Evolutionary conservation across 2,329 filamentous ascomycete species (phyloP).

Genomic region (Scortechinia acanthostroma): DNA sequence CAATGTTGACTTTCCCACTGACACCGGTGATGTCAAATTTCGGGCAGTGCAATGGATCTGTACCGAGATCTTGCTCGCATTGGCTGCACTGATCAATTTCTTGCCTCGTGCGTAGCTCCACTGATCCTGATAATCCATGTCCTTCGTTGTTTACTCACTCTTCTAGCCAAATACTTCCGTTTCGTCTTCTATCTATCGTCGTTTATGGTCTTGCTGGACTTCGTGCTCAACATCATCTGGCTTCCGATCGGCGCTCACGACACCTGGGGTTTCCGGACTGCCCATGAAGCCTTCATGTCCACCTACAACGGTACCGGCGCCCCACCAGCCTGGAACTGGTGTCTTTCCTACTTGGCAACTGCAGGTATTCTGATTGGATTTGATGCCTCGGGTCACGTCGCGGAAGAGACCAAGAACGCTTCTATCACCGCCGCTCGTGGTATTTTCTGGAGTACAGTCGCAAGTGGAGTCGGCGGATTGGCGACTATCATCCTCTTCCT

Average conservation of each 20-base stretch:
- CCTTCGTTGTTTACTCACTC: constrained; percentile 30
- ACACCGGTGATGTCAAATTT: constrained; percentile 43
- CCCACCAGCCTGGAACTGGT: constrained; percentile 54
- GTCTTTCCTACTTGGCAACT: constrained; percentile 51
- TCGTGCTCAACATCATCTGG: constrained; percentile 52
- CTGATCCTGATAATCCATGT: constrained; percentile 40
- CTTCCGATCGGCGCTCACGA: constrained; percentile 46
- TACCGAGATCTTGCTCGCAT: constrained; percentile 38
- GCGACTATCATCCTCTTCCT: constrained; percentile 47
- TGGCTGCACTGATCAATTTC: constrained; percentile 39
- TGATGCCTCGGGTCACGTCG: constrained; percentile 52
- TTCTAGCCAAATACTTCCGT: constrained; percentile 30
- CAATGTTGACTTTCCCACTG: constrained; percentile 42
- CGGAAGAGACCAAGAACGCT: constrained; percentile 54
- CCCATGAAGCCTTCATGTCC: constrained; percentile 50
- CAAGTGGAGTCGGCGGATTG: constrained; percentile 45
- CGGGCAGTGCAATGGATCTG: constrained; percentile 54
- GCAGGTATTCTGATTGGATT: constrained; percentile 54
- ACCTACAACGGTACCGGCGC: constrained; percentile 50
- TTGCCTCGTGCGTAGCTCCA: constrained; percentile 36
- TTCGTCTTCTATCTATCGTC: constrained; percentile 41
- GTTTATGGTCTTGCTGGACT: constrained; percentile 44
- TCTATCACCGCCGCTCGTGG: constrained; percentile 43
- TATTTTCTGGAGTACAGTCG: constrained; percentile 53
- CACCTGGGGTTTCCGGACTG: constrained; percentile 47